Evolutionary conservation across 2,329 filamentous ascomycete species (phyloP), one percentile per base, ranked within the genome.

Genomic region (Biscogniauxia sp.): DNA sequence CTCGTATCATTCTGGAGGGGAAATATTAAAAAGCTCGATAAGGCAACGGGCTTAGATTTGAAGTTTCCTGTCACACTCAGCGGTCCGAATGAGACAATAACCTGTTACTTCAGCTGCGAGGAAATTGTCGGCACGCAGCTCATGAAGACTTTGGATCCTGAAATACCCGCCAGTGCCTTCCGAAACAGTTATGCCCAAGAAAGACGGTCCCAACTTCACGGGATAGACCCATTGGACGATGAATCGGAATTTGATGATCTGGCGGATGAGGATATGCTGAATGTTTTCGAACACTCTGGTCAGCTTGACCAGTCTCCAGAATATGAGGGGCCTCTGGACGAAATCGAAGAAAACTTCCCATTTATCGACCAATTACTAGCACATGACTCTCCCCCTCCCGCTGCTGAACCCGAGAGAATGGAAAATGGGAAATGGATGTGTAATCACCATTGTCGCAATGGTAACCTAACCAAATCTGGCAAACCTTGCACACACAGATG

Each of bases 61-160:
- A 74, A 79, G 0, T 88, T 89, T 64, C 83, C 76, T 20, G 83
- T 87, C 0, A 76, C 83, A 0, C 72, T 92, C 20, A 81, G 74
- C 1, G 77, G 77, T 4, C 72, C 79, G 0, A 82, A 84, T 19
- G 84, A 89, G 59, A 76, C 81, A 2, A 83, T 95, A 37, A 81
- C 81, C 23, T 91, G 87, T 62, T 86, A 88, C 70, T 80, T 93
- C 54, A 90, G 91, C 73, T 98, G 93, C 66, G 94, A 97, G 75
- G 88, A 92, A 51, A 89, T 98, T 68, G 91, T 88, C 2, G 86
- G 86, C 1, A 88, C 86, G 0, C 72, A 78, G 32, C 72, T 82
- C 15, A 59, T 49, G 19, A 63, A 65, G 20, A 63, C 56, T 7
- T 23, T 73, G 23, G 61, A 66, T 51, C 71, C 68, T 17, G 63